Base-by-base conservation (phyloP, 2,329 filamentous ascomycete genomes). In the Diaporthe velutina region DNA sequence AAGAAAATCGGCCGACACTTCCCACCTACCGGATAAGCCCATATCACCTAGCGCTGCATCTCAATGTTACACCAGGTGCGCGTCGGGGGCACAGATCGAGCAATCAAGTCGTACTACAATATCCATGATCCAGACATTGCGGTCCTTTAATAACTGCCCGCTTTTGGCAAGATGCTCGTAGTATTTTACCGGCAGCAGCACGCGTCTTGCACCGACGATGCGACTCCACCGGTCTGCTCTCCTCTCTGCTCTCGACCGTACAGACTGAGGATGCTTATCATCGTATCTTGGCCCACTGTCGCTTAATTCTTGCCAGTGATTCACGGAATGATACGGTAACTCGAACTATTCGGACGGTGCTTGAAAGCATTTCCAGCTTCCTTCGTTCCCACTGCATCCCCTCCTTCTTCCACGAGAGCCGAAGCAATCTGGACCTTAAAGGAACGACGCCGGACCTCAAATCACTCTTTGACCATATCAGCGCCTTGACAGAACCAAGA, bases 171-270 rank as follows among this genome's bases (percentile, higher is more conserved):
- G 30, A 54, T 52, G 33, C 15, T 13, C 33, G n/a, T 48, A 22
- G 33, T 68, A 54, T 68, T 68, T 68, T 68, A 68, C 64, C 64
- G 64, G 64, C 64, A 68, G 64, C 64, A 68, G 48, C 64, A 40
- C 33, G 33, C 33, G 7, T 12, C 15, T 9, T 13, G 48, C 25
- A 40, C 25, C n/a, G 40, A 0, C 35, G n/a, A 33, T 28, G 64
- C 22, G 48, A 40, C 1, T 12, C 10, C 15, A 68, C 33, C 45
- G 33, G 48, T 40, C n/a, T 50, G 30, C 13, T 38, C 3, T 54
- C 33, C 7, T 54, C 35, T 68, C 42, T 19, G 22, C 42, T 19
- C 3, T 48, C 42, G 17, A 10, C 42, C 42, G 42, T 48, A 48
- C 42, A 22, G 22, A 48, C 42, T 48, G 33, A 25, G 17, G n/a